phyloP scores from a whole-genome alignment of 371 early-diverging fungal species.

The Basidiobolus meristosporus region DNA sequence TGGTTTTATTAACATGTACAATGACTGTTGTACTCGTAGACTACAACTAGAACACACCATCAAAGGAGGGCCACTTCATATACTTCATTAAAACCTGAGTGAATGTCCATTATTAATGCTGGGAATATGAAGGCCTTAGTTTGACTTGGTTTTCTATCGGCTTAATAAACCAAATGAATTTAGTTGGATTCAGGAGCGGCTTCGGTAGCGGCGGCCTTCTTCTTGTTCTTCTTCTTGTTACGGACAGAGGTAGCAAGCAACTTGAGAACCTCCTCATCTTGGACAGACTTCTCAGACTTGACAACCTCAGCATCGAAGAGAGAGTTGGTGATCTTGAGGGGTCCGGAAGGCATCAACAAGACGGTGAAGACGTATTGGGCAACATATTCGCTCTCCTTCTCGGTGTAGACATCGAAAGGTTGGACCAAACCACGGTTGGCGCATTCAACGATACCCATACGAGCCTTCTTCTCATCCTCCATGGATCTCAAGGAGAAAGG shows the following conservation, averaged over 20 bases:
- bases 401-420: constrained; percentile 67
- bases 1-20: too few relatives aligned
- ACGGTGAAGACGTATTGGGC: constrained; percentile 86
- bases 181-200: not conserved
- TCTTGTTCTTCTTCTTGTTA: constrained; percentile 19
- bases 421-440: constrained; percentile 59
- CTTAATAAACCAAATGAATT: too few relatives aligned
- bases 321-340: constrained; percentile 52
- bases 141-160: too few relatives aligned
- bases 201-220: constrained; percentile 10
- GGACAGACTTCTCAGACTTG: constrained; percentile 56
- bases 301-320: constrained; percentile 36
- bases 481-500: constrained; percentile 66
- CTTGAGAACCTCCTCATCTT: constrained; percentile 44
- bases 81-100: too few relatives aligned
- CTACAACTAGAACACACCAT: too few relatives aligned
- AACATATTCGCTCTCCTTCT: constrained; percentile 62
- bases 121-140: too few relatives aligned
- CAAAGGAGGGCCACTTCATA: too few relatives aligned
- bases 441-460: constrained; percentile 86
- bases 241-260: constrained; percentile 28
- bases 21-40: too few relatives aligned
- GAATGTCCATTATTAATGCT: too few relatives aligned
- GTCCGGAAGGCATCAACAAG: constrained; percentile 69
- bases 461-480: constrained; percentile 74